Evolutionary conservation across 2,329 filamentous ascomycete genomes (phyloP).

Genomic region (Cladosporium colombiae): DNA sequence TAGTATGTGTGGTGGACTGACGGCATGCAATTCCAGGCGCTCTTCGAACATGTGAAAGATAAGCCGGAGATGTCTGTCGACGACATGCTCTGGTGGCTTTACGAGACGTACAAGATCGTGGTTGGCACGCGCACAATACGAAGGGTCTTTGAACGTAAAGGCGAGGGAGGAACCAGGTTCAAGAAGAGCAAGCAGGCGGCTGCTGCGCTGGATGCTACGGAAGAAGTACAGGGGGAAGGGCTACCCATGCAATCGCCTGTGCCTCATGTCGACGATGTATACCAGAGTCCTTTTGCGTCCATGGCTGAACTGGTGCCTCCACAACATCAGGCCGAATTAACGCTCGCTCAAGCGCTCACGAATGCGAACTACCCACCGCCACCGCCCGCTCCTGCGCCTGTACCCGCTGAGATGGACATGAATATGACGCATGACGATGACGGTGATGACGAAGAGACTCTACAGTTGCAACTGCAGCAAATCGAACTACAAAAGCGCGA

Average conservation of each 20-base stretch:
- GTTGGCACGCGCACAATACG: slow-evolving; percentile 41
- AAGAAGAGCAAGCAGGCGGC: slow-evolving; percentile 15
- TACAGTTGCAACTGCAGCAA: slow-evolving; percentile 39
- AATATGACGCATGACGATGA: slow-evolving; percentile 27
- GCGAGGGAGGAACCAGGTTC: slow-evolving; percentile 26
- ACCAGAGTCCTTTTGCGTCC: slow-evolving; percentile 39
- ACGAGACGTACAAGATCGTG: slow-evolving; percentile 40
- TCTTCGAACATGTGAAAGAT: slow-evolving; percentile 38
- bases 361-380: slow-evolving; percentile 25
- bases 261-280: slow-evolving; percentile 23
- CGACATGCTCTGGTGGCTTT: slow-evolving; percentile 43
- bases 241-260: neutral
- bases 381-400: slow-evolving; percentile 21
- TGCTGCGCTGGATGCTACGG: neutral
- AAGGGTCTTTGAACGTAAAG: slow-evolving; percentile 41
- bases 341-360: slow-evolving; percentile 33
- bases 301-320: slow-evolving; percentile 29
- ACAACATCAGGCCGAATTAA: slow-evolving; percentile 29
- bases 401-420: slow-evolving; percentile 21
- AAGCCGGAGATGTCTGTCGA: slow-evolving; percentile 40
- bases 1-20: neutral
- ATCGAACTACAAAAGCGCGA: slow-evolving; percentile 40
- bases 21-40: slow-evolving; percentile 24
- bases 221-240: neutral
- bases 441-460: slow-evolving; percentile 40